Percentiles rank a stretch among this genome's conserved stretches.
Conservation (phyloP, 2,329 filamentous ascomycete species). For the Amesomyces nigricolor region DNA sequence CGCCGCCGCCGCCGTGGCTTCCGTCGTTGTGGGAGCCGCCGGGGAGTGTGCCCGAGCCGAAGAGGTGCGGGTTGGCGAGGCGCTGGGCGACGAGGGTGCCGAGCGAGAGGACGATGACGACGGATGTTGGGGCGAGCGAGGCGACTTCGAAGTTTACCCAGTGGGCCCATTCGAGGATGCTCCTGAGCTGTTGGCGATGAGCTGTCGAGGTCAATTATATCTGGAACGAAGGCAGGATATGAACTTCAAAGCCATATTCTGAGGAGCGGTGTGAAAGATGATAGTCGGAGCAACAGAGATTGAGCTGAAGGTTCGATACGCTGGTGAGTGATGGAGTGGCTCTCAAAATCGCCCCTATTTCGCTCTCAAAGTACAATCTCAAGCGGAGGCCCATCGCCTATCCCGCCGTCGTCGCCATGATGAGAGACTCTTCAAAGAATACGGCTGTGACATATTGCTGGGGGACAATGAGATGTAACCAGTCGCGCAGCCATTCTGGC, state of each 20-base stretch:
- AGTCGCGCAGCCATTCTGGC: not conserved
- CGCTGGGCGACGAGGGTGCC: slow-evolving; percentile 48
- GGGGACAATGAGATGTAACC: slow-evolving; percentile 12
- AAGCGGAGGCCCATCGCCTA: not conserved
- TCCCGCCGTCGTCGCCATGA: not conserved
- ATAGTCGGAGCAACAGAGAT: not conserved
- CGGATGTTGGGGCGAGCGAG: slow-evolving; percentile 45
- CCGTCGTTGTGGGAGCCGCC: not conserved
- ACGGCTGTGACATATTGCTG: slow-evolving; percentile 2
- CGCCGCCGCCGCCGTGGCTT: not conserved
- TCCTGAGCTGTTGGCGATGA: not conserved
- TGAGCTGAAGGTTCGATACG: not conserved
- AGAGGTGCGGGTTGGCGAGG: slow-evolving; percentile 30
- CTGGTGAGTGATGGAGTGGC: not conserved
- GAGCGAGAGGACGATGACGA: slow-evolving; percentile 47
- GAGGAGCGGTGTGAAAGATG: not conserved
- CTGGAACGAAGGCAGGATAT: not conserved
- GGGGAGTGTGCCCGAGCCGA: slow-evolving; percentile 11
- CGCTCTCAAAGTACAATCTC: slow-evolving; percentile 12
- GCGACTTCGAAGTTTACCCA: slow-evolving; percentile 44
- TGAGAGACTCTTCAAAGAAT: slow-evolving; percentile 4
- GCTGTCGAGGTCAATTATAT: not conserved
- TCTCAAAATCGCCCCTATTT: not conserved
- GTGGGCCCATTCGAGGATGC: slow-evolving; percentile 38
- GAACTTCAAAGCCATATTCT: not conserved